Evolutionary conservation across 176 grass and related monocot species (phyloP), one percentile per base, ranked within the genome.

Genomic region (Eragrostis nindensis): DNA sequence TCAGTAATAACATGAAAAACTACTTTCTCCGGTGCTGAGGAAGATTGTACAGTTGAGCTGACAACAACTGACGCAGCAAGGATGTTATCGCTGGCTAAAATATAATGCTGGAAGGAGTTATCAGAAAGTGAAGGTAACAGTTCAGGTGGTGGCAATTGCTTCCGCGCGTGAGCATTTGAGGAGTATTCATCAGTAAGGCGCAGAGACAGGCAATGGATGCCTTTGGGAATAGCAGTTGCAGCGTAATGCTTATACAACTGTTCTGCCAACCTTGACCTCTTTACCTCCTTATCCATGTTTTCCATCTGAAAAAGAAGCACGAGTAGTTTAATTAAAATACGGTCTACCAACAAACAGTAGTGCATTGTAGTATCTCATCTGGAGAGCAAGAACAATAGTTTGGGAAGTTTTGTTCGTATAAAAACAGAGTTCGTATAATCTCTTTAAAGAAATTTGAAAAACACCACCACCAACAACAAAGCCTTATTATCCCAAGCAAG

Each of bases 111-210:
- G 84, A 91, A 91, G 27, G 91, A 94, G 70, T 97, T 97, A 77
- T 94, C 86, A 46, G 89, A 91, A 62, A 97, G 94, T 54, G 94
- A 76, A 22, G 91, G 94, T 82, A 97, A 92, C 54, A 97, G 57
- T 89, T 97, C 94, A 36, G 94, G 94, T 76, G 94, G 89, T 54
- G 94, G 94, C 77, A 97, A 87, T 43, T 97, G 94, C 79, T 94
- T 97, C 79, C 94, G 80, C 52, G 94, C 94, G 87, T 97, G 89
- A 81, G 94, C 94, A 87, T 97, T 97, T 77, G 91, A 97, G 70
- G 94, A 97, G 66, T 97, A 97, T 78, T 97, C 94, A 89, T 97
- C 94, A 8, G 94, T 97, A 78, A 97, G 82, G 64, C 91, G 94
- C 82, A 97, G 86, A 73, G 94, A 97, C 54, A 97, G 48, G 84